Conservation (phyloP, 1,284 basidiomycete species). For the Athelia psychrophila region DNA sequence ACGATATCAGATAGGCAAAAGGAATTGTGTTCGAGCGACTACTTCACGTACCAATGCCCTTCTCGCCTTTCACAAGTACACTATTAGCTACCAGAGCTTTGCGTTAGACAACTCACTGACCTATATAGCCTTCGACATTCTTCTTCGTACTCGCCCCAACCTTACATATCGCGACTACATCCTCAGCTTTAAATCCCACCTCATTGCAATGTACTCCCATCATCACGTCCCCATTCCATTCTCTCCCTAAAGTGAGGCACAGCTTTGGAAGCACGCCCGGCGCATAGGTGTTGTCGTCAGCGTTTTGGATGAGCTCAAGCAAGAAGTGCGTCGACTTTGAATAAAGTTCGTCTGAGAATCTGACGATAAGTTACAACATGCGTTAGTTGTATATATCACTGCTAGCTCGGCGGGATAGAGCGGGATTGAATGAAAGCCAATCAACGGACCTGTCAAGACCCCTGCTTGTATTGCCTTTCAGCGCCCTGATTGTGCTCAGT, state of each 20-base stretch:
- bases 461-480: background rate
- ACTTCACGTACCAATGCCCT: slow-evolving; percentile 21
- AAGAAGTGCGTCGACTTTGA: slow-evolving; percentile 21
- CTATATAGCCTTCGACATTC: slow-evolving; percentile 17
- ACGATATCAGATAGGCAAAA: no score
- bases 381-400: background rate
- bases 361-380: slow-evolving; percentile 1
- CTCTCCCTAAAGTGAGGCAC: slow-evolving; percentile 9
- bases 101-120: slow-evolving; percentile 8
- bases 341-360: slow-evolving; percentile 19
- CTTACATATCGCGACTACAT: slow-evolving; percentile 20
- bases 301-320: slow-evolving; percentile 22
- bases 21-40: no score
- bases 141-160: slow-evolving; percentile 22
- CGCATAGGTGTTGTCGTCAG: slow-evolving; percentile 19
- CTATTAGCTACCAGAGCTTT: no score
- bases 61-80: slow-evolving; percentile 17
- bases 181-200: slow-evolving; percentile 13
- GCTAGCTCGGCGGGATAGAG: background rate
- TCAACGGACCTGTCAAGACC: background rate
- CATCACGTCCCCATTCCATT: background rate
- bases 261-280: slow-evolving; percentile 10
- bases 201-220: slow-evolving; percentile 19
- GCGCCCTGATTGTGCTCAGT: background rate
- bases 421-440: background rate